A percentile compares a stretch with the other conserved stretches of the same genome.
These are phyloP conservation scores for Cryptococcus sp. DNA, from an alignment of 1,284 basidiomycete species.

Conservation along the genomic window DNA sequence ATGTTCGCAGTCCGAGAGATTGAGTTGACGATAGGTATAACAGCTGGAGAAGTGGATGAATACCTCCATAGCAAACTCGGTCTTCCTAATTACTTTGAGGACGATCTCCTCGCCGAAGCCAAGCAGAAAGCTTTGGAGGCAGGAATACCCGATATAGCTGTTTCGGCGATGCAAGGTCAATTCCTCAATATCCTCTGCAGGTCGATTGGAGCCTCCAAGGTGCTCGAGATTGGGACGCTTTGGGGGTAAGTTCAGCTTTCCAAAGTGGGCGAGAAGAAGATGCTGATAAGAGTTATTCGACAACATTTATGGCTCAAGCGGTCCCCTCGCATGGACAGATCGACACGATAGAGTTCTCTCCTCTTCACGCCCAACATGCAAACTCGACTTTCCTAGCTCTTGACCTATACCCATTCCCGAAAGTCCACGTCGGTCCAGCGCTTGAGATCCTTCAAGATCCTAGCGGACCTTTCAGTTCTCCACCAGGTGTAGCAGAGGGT, in stretches of 20 bases:
- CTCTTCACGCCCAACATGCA: slow-evolving; percentile 31
- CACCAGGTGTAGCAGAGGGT: slow-evolving; percentile 21
- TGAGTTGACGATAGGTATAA: slow-evolving; percentile 3
- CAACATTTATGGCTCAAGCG: slow-evolving; percentile 30
- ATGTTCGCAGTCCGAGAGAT: too few species aligned
- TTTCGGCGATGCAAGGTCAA: slow-evolving; percentile 35
- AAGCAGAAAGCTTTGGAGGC: slow-evolving; percentile 23
- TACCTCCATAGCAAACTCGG: slow-evolving; percentile 29
- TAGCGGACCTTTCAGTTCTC: slow-evolving; percentile 11
- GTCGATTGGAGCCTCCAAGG: slow-evolving; percentile 26
- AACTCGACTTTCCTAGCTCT: slow-evolving; percentile 34
- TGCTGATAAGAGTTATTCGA: slow-evolving; percentile 26
- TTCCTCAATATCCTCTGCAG: slow-evolving; percentile 33
- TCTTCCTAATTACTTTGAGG: slow-evolving; percentile 15
- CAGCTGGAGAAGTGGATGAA: slow-evolving; percentile 18
- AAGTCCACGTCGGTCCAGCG: slow-evolving; percentile 32
- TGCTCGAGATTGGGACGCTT: slow-evolving; percentile 42
- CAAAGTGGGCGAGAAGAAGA: neutral
- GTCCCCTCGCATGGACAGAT: slow-evolving; percentile 36
- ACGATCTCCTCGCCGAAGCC: slow-evolving; percentile 14
- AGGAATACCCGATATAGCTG: slow-evolving; percentile 31
- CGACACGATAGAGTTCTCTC: slow-evolving; percentile 38
- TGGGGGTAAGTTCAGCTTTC: slow-evolving; percentile 26
- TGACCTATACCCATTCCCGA: slow-evolving; percentile 41
- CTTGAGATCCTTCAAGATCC: slow-evolving; percentile 27